phyloP scores from a whole-genome alignment of 192 early-diverging fungal species.

The Ambispora gerdemannii region DNA sequence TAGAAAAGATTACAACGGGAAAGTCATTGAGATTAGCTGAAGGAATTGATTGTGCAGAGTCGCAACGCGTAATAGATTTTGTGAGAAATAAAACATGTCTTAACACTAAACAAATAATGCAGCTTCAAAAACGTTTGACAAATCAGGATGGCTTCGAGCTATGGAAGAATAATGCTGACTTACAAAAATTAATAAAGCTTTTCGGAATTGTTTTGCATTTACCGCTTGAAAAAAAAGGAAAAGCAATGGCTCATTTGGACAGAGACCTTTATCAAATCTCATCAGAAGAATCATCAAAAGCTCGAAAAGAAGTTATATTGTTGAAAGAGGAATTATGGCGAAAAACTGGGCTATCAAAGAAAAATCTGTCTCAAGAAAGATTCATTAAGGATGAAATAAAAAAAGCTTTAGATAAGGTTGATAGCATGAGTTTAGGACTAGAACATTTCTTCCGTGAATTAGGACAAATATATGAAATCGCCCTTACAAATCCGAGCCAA shows the following conservation, averaged over 20 bases:
- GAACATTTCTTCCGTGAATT: slow-evolving; percentile 30
- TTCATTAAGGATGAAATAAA: slow-evolving; percentile 12
- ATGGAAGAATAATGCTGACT: slow-evolving; percentile 1
- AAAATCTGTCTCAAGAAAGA: background rate
- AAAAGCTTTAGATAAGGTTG: slow-evolving; percentile 1
- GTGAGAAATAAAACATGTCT: slow-evolving; percentile 20
- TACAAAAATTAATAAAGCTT: background rate
- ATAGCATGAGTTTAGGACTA: slow-evolving; percentile 26
- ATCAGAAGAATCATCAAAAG: background rate
- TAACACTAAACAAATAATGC: slow-evolving; percentile 18
- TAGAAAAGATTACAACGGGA: background rate
- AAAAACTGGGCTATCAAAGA: slow-evolving; percentile 7
- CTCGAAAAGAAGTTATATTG: slow-evolving; percentile 6
- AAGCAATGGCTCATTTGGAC: slow-evolving; percentile 28
- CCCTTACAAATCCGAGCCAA: background rate
- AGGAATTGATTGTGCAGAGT: background rate
- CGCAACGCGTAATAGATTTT: slow-evolving; percentile 15
- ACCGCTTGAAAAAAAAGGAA: slow-evolving; percentile 24
- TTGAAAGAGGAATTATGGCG: slow-evolving; percentile 8
- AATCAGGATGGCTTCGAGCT: background rate
- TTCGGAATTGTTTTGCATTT: slow-evolving; percentile 4
- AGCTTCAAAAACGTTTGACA: slow-evolving; percentile 12
- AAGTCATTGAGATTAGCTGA: background rate
- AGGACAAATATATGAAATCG: slow-evolving; percentile 17
- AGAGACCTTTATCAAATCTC: slow-evolving; percentile 26